phyloP scores from a whole-genome alignment of 2,329 filamentous ascomycete species.

The Periconia macrospinosa region DNA sequence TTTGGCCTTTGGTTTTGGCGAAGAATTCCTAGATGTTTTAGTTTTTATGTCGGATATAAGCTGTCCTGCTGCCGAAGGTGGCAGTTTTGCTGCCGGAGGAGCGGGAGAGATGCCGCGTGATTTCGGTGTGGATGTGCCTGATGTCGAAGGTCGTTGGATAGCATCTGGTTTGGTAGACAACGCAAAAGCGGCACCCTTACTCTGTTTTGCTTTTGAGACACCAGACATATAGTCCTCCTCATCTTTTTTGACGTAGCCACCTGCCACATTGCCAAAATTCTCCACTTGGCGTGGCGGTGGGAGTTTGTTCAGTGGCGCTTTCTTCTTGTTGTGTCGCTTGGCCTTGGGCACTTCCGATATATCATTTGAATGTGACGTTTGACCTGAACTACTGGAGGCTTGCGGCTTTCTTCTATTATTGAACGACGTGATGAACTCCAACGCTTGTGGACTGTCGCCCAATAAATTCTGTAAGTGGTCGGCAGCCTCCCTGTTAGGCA shows the following conservation, averaged over 20 bases:
- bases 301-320: conserved; percentile 40
- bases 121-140: conserved; percentile 37
- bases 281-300: conserved; percentile 52
- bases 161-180: conserved; percentile 57
- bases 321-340: conserved; percentile 47
- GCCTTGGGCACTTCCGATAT: conserved; percentile 35
- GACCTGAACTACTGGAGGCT: conserved; percentile 19
- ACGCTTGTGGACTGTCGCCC: conserved; percentile 75
- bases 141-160: conserved; percentile 33
- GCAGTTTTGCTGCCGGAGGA: conserved; percentile 54
- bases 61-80: conserved; percentile 72
- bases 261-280: conserved; percentile 64
- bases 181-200: conserved; percentile 50
- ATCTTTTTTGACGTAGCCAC: conserved; percentile 76
- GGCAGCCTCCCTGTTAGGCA: conserved; percentile 76
- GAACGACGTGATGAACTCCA: conserved; percentile 73
- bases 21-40: conserved; percentile 57
- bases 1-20: conserved; percentile 60
- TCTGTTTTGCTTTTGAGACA: conserved; percentile 39
- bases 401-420: conserved; percentile 64
- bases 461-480: conserved; percentile 87
- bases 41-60: conserved; percentile 76
- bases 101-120: conserved; percentile 46
- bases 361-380: conserved; percentile 19
- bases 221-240: conserved; percentile 72